Evolutionary conservation across 805 yeast genomes (phyloP), one percentile per base, ranked within the genome.

Genomic region (Yamadazyma paraphyllophila): DNA sequence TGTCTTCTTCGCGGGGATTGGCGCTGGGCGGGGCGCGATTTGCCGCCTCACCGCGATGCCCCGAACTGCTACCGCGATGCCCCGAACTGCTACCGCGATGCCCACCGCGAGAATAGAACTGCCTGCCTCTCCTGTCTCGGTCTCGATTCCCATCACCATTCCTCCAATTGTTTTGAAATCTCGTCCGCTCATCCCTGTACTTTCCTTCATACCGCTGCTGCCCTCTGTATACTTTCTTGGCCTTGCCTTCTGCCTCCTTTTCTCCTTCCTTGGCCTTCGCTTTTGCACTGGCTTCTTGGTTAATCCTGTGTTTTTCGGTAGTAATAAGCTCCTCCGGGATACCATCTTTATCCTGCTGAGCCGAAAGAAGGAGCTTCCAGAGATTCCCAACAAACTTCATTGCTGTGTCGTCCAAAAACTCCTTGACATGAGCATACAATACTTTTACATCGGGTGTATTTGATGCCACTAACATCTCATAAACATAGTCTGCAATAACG

Each of bases 331-430:
- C 47, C 14, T 24, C 27, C 0, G 82, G 81, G 10, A 78, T 65
- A 6, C 82, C 83, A 47, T 72, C 71, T 7, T 56, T 52, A 45
- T 72, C 74, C 1, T 61, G 54, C 48, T 76, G 78, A 2, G 79
- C 81, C 30, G 65, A 61, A 3, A 73, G 45, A 37, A 78, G 53
- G 44, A 74, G 56, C 37, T 59, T 56, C 82, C 82, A 79, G 38
- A 79, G 50, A 36, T 63, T 56, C 27, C 57, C 60, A 43, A 78
- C 71, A 48, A 78, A 76, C 34, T 41, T 45, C 41, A 59, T 42
- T 2, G 78, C 55, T 6, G 71, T 71, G 25, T 66, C 73, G 1
- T 71, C 70, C 15, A 79, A 56, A 50, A 77, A 77, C n/a, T 74
- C 77, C 31, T 53, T 47, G 60, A 77, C 50, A 43, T 78, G 81